Percentiles rank a stretch among this genome's conserved stretches.
These are phyloP conservation scores for Blepharisma japonicum DNA, from an alignment of 73 alveolate species.

Conservation along the genomic window DNA sequence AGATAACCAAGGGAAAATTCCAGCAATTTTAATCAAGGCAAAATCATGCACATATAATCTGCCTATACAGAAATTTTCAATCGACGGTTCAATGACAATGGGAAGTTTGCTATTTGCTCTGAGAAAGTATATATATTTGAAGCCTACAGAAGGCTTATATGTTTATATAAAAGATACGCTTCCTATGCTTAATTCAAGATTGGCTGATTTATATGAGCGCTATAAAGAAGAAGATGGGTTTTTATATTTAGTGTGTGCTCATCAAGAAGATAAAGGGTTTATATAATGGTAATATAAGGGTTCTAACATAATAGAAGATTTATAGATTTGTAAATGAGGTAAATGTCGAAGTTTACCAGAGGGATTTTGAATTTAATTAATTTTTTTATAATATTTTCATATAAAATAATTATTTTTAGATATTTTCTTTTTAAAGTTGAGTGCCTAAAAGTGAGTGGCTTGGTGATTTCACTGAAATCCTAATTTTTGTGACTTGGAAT, in stretches of 20 bases:
- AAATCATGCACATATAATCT: neutral
- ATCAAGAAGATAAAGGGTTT: slow-evolving; percentile 25
- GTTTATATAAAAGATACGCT: slow-evolving; percentile 2
- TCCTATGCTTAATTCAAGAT: slow-evolving; percentile 6
- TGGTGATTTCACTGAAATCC: too few species aligned
- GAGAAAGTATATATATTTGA: neutral
- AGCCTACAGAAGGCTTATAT: slow-evolving; percentile 27
- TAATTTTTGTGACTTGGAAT: too few species aligned
- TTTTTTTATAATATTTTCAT: too few species aligned
- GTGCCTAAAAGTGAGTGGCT: too few species aligned
- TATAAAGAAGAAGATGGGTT: slow-evolving; percentile 6
- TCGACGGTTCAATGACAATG: slow-evolving; percentile 24
- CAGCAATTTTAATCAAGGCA: neutral
- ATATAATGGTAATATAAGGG: neutral
- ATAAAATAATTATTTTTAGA: too few species aligned
- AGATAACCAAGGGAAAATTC: neutral
- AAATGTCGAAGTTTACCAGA: too few species aligned
- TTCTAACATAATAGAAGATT: too few species aligned
- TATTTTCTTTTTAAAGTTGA: too few species aligned
- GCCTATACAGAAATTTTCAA: slow-evolving; percentile 16
- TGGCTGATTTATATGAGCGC: neutral
- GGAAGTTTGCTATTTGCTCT: slow-evolving; percentile 12
- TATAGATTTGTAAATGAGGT: too few species aligned
- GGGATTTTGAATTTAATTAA: too few species aligned
- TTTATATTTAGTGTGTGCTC: neutral